Percentiles rank a stretch among this genome's conserved stretches.
phyloP scores from a whole-genome alignment of 768 basidiomycete genomes.

The Leccinum uliginosum region DNA sequence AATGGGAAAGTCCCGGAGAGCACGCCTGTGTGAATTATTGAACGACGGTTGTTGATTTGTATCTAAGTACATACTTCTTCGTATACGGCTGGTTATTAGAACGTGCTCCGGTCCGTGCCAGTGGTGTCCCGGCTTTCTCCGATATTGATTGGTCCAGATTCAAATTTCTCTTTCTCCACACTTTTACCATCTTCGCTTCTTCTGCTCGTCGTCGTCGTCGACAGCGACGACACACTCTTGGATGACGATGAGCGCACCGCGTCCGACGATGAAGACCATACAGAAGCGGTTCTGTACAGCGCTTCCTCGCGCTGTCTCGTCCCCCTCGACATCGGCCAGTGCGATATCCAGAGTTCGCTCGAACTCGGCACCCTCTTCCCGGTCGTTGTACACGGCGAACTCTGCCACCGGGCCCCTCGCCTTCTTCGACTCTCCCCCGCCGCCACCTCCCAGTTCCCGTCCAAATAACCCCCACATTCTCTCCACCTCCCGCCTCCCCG shows the following conservation, averaged over 20 bases:
- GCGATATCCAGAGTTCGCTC: slow-evolving; percentile 41
- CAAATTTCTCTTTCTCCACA: background rate
- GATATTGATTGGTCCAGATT: background rate
- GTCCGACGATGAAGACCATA: slow-evolving; percentile 44
- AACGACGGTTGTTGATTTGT: slow-evolving; percentile 9
- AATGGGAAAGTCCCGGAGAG: slow-evolving; percentile 16
- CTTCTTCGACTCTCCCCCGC: slow-evolving; percentile 39
- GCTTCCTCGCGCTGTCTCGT: slow-evolving; percentile 33
- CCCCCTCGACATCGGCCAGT: slow-evolving; percentile 27
- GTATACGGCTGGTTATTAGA: no score
- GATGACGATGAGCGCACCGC: slow-evolving; percentile 33
- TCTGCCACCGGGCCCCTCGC: slow-evolving; percentile 29
- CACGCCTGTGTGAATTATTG: background rate
- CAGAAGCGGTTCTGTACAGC: slow-evolving; percentile 50
- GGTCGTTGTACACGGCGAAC: slow-evolving; percentile 40
- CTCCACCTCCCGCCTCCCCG: slow-evolving; percentile 40
- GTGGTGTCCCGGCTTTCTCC: slow-evolving; percentile 20
- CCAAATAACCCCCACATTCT: slow-evolving; percentile 37
- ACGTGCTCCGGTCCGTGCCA: background rate
- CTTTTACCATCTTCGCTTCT: background rate
- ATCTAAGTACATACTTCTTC: slow-evolving; percentile 12
- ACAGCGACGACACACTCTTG: slow-evolving; percentile 12
- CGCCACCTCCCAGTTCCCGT: slow-evolving; percentile 38
- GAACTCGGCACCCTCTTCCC: slow-evolving; percentile 36
- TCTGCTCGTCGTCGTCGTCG: slow-evolving; percentile 4